Percentiles rank a stretch among this genome's conserved stretches.
These are phyloP conservation scores for Aspergillus cavernicola DNA, from an alignment of 495 filamentous ascomycete genomes.

Conservation along the genomic window DNA sequence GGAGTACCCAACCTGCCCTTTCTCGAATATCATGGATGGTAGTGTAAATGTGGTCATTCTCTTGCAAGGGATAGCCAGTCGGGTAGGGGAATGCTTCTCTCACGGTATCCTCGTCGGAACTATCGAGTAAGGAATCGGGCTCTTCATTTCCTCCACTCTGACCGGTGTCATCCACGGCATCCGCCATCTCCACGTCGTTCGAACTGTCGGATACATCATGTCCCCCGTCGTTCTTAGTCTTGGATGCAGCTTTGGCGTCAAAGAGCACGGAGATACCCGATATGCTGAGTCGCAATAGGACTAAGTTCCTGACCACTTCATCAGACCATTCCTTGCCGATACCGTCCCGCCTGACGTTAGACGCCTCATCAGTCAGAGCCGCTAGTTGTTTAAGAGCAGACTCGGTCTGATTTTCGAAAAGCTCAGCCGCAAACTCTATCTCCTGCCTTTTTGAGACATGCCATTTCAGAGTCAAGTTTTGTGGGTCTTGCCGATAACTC, in stretches of 20 bases:
- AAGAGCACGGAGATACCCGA: constrained; percentile 88
- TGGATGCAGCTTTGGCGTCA: constrained; percentile 67
- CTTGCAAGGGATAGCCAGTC: constrained; percentile 75
- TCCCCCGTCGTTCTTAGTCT: constrained; percentile 19
- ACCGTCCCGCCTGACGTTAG: constrained; percentile 85
- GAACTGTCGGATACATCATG: constrained; percentile 22
- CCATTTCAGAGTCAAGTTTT: constrained; percentile 82
- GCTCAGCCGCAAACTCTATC: constrained; percentile 79
- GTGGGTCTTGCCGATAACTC: constrained; percentile 67
- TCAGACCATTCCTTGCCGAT: constrained; percentile 99
- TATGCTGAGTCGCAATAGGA: constrained; percentile 77
- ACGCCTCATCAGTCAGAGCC: constrained; percentile 72
- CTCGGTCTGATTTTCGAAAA: constrained; percentile 76
- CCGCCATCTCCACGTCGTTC: constrained; percentile 43
- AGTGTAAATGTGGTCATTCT: constrained; percentile 59
- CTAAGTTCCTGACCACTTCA: constrained; percentile 85
- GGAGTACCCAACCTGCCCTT: constrained; percentile 72
- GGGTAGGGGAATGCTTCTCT: constrained; percentile 80
- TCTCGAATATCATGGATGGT: constrained; percentile 78
- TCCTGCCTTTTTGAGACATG: constrained; percentile 77
- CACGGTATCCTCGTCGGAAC: constrained; percentile 76
- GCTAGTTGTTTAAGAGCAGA: constrained; percentile 64
- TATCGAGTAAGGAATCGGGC: constrained; percentile 59
- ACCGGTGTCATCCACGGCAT: constrained; percentile 19
- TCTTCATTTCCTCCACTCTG: constrained; percentile 53